Conservation (phyloP, 2,329 filamentous ascomycete genomes). For the Triangularia setosa region DNA sequence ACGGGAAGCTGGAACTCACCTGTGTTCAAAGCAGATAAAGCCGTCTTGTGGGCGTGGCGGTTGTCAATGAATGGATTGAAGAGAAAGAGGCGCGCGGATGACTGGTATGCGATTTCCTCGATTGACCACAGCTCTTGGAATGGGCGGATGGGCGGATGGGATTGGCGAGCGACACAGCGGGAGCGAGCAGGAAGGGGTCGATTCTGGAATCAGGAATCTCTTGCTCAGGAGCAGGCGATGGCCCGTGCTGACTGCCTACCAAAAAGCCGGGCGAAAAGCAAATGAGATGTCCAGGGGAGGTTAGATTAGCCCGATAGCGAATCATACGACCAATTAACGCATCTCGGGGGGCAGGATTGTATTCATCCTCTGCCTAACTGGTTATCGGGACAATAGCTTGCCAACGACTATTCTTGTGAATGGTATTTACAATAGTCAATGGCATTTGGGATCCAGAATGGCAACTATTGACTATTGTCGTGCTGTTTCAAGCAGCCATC, state of each 20-base stretch:
- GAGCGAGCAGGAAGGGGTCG: conserved; percentile 9
- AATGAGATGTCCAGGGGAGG: conserved; percentile 25
- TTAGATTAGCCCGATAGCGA: conserved; percentile 21
- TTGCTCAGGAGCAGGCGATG: conserved; percentile 17
- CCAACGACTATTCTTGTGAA: background rate
- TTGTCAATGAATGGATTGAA: conserved; percentile 11
- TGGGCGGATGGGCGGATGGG: conserved; percentile 19
- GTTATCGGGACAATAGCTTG: background rate
- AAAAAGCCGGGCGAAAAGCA: conserved; percentile 19
- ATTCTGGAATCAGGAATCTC: conserved; percentile 15
- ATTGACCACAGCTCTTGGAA: conserved; percentile 20
- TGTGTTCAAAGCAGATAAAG: conserved; percentile 1
- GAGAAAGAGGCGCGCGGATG: conserved; percentile 16
- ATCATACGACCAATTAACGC: conserved; percentile 16
- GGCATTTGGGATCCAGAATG: background rate
- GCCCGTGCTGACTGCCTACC: conserved; percentile 18
- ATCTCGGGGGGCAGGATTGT: conserved; percentile 3
- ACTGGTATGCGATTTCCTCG: conserved; percentile 21
- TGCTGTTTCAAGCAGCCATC: background rate
- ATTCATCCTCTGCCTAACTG: background rate
- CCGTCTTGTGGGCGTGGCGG: conserved; percentile 4
- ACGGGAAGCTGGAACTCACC: conserved; percentile 14
- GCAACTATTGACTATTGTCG: background rate
- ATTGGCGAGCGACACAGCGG: conserved; percentile 18
- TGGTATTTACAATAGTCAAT: background rate